These are phyloP conservation scores for Sinapis alba DNA, from an alignment of 441 rosid genomes.

Conservation along the genomic window DNA sequence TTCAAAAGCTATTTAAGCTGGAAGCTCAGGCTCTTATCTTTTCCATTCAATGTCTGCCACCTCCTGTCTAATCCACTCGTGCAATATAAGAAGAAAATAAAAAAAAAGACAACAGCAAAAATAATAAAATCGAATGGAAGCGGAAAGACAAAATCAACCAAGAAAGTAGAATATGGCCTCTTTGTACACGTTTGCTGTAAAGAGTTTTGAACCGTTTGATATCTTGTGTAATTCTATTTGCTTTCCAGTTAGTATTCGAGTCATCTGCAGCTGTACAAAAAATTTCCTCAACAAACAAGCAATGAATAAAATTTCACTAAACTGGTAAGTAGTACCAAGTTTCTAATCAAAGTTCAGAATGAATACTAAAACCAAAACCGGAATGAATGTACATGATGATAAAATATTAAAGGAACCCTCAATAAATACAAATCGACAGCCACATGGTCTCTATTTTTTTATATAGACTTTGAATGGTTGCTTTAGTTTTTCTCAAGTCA, in stretches of 20 bases:
- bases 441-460: slow-evolving; percentile 11
- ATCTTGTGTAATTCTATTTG: slow-evolving; percentile 4
- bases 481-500: slow-evolving; percentile 9
- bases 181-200: background rate
- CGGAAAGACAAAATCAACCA: slow-evolving; percentile 15
- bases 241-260: background rate
- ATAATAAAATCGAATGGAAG: background rate
- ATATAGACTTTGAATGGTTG: background rate
- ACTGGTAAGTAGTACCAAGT: background rate
- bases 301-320: background rate
- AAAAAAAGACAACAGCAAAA: background rate
- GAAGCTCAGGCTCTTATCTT: slow-evolving; percentile 23
- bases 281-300: background rate
- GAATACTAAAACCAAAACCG: background rate
- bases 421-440: slow-evolving; percentile 6
- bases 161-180: slow-evolving; percentile 1
- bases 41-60: slow-evolving; percentile 38
- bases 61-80: slow-evolving; percentile 31
- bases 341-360: background rate
- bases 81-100: slow-evolving; percentile 15
- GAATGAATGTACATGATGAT: background rate
- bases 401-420: background rate
- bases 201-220: background rate
- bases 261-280: background rate
- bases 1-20: slow-evolving; percentile 23